A percentile compares a stretch with the other conserved stretches of the same genome.
Conservation (phyloP, 257 asterid species). For the Lycium ferocissimum region DNA sequence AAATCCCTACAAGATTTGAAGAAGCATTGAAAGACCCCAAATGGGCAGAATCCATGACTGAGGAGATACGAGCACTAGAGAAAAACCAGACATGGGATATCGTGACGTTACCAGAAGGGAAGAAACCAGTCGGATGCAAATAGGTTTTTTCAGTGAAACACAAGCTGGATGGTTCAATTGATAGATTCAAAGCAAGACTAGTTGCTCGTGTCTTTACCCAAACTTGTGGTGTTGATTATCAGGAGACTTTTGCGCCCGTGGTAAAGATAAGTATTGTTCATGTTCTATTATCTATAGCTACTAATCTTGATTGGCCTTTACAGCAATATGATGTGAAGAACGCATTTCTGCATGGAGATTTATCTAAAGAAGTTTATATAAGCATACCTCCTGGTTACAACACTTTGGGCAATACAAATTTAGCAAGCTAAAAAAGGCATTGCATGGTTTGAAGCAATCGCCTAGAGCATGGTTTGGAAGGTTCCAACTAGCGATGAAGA, state of each 20-base stretch:
- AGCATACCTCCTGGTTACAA: too few relatives aligned
- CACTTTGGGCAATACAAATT: not conserved
- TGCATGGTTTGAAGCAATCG: too few relatives aligned
- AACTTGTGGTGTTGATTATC: too few relatives aligned
- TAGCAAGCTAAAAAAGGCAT: not conserved
- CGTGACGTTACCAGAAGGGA: not conserved
- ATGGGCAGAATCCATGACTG: not conserved
- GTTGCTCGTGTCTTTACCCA: too few relatives aligned
- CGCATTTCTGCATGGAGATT: not conserved
- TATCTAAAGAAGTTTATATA: too few relatives aligned
- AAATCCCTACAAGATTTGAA: not conserved
- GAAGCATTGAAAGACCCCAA: not conserved
- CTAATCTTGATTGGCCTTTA: not conserved
- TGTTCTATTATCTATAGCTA: not conserved
- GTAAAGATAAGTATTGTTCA: not conserved
- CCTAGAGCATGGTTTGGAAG: too few relatives aligned
- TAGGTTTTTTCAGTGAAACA: not conserved
- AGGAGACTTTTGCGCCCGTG: not conserved
- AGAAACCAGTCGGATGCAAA: not conserved
- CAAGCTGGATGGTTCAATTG: too few relatives aligned
- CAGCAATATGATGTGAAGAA: conserved; percentile 19
- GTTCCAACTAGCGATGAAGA: too few relatives aligned
- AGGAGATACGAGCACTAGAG: not conserved
- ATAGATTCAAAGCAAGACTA: too few relatives aligned
- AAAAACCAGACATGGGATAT: not conserved